Conservation (phyloP, 2,329 filamentous ascomycete genomes). For the Colletotrichum sp. region DNA sequence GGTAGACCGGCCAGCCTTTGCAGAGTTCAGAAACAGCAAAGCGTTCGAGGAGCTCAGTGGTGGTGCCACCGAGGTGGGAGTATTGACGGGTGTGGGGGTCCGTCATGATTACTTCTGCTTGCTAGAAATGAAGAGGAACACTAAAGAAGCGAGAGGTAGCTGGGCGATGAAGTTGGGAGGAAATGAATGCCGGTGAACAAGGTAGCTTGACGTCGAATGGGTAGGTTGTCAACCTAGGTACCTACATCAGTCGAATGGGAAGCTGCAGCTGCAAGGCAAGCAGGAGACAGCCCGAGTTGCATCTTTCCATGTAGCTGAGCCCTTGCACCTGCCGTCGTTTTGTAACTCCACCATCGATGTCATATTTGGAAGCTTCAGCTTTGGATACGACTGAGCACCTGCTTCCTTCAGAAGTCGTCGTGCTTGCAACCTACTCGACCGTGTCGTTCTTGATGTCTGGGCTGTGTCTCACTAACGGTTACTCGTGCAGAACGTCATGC, state of each 20-base stretch:
- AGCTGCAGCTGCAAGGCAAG: not conserved
- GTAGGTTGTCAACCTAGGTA: not conserved
- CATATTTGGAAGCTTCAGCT: not conserved
- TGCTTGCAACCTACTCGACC: not conserved
- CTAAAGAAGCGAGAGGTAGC: not conserved
- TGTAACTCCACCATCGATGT: not conserved
- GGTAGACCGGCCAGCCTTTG: constrained; percentile 60
- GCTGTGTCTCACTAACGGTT: not conserved
- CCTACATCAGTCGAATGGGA: not conserved
- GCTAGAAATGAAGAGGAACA: not conserved
- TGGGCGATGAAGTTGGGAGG: not conserved
- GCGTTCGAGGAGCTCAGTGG: constrained; percentile 46
- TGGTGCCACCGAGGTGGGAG: constrained; percentile 50
- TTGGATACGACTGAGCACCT: not conserved
- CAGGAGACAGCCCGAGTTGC: not conserved
- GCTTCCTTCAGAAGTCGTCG: not conserved
- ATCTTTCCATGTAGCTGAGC: not conserved
- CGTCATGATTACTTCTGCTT: not conserved
- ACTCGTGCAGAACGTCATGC: not conserved
- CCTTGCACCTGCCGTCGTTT: not conserved
- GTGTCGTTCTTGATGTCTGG: not conserved
- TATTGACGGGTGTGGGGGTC: constrained; percentile 28
- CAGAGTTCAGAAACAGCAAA: constrained; percentile 55
- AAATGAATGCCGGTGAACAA: not conserved
- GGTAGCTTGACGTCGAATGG: not conserved